Percentiles rank a stretch among this genome's conserved stretches.
These are phyloP conservation scores for Aspergillus hancockii DNA, from an alignment of 495 filamentous ascomycete species.

Conservation along the genomic window DNA sequence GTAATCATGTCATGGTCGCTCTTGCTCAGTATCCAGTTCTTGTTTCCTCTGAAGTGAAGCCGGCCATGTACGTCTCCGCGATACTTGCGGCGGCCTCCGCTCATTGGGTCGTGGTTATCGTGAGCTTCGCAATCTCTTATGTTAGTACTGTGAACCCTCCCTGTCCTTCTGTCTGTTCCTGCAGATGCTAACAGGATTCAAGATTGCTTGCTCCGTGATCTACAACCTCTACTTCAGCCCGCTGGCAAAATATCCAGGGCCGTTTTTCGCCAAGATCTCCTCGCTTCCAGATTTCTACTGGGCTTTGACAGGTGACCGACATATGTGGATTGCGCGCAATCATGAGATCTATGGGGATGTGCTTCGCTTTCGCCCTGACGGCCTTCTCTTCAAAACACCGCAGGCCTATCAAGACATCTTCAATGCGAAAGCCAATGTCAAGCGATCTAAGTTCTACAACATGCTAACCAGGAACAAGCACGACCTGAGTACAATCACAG, in stretches of 20 bases:
- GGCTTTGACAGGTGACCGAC: constrained; percentile 4
- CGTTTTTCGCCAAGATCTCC: constrained; percentile 5
- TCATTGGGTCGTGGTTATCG: neutral
- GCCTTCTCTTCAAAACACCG: constrained; percentile 9
- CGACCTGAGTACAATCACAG: constrained; percentile 8
- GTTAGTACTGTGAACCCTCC: neutral
- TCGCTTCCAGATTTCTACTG: constrained; percentile 10
- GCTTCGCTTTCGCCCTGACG: constrained; percentile 12
- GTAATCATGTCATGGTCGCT: too few relatives aligned
- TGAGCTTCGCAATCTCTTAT: neutral
- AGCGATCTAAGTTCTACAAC: constrained; percentile 14
- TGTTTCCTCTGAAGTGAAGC: too few relatives aligned
- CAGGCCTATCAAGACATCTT: constrained; percentile 12
- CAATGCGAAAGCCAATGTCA: constrained; percentile 14
- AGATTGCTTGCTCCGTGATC: constrained; percentile 5
- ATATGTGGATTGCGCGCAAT: constrained; percentile 13
- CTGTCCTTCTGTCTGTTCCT: neutral
- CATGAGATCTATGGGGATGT: constrained; percentile 13
- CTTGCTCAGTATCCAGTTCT: too few relatives aligned
- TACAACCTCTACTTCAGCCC: constrained; percentile 13
- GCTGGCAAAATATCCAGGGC: constrained; percentile 11
- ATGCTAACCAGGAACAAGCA: constrained; percentile 10
- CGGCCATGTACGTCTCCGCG: too few relatives aligned
- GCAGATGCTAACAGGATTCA: neutral
- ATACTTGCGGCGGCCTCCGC: too few relatives aligned